Evolutionary conservation across 2,329 filamentous ascomycete genomes (phyloP).

Genomic region (Pseudogymnoascus sp.): DNA sequence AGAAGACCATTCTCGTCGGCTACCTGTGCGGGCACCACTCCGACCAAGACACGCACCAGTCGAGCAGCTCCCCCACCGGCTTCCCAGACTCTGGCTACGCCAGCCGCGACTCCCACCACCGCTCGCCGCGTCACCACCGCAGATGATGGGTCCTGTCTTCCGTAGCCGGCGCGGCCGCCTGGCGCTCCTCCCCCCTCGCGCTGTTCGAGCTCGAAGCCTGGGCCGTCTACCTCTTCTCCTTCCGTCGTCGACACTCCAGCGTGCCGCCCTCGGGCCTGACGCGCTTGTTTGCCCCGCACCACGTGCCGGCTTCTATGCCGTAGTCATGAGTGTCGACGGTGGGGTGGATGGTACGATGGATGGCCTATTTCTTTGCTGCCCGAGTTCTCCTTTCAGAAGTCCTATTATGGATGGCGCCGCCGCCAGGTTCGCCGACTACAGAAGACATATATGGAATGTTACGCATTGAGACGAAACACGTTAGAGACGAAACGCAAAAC

Average conservation of each 20-base stretch:
- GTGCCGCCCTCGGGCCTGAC: slow-evolving; percentile 29
- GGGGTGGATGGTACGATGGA: neutral
- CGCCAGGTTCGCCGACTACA: neutral
- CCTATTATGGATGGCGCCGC: slow-evolving; percentile 1
- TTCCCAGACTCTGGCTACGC: slow-evolving; percentile 32
- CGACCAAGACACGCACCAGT: slow-evolving; percentile 4
- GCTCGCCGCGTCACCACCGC: slow-evolving; percentile 25
- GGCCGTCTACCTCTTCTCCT: slow-evolving; percentile 30
- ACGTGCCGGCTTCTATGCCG: neutral
- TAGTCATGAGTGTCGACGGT: neutral
- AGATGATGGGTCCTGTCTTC: slow-evolving; percentile 33
- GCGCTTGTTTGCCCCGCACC: slow-evolving; percentile 28
- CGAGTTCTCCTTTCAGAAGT: slow-evolving; percentile 9
- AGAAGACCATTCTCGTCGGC: slow-evolving; percentile 64
- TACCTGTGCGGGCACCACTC: slow-evolving; percentile 55
- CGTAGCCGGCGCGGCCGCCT: slow-evolving; percentile 29
- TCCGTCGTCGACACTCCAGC: slow-evolving; percentile 27
- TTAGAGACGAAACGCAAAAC: slow-evolving; percentile 6
- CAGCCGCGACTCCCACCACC: slow-evolving; percentile 27
- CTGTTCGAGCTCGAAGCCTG: slow-evolving; percentile 30
- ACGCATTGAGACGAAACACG: neutral
- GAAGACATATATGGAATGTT: slow-evolving; percentile 7
- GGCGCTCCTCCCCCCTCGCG: slow-evolving; percentile 28
- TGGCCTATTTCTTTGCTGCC: neutral
- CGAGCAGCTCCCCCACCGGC: slow-evolving; percentile 21